These are phyloP conservation scores for Blastomyces percursus DNA, from an alignment of 2,329 filamentous ascomycete species.

Conservation along the genomic window DNA sequence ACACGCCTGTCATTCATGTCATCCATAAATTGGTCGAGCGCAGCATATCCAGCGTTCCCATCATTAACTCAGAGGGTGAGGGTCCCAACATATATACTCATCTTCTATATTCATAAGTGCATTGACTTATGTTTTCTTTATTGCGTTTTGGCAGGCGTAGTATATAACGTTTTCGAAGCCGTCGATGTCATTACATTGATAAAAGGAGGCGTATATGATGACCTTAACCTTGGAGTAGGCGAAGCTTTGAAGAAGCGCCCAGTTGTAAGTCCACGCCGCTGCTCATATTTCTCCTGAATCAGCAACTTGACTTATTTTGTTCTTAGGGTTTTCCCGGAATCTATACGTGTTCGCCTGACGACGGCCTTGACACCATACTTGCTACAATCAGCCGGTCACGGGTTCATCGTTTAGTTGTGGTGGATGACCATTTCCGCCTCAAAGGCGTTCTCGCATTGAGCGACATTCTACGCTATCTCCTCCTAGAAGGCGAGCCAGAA, in stretches of 20 bases:
- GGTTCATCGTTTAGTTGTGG: slow-evolving; percentile 83
- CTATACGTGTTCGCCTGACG: slow-evolving; percentile 86
- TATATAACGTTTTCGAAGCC: slow-evolving; percentile 95
- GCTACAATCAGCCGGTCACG: slow-evolving; percentile 92
- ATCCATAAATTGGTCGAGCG: slow-evolving; percentile 86
- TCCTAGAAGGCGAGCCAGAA: slow-evolving; percentile 65
- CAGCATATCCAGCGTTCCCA: slow-evolving; percentile 90
- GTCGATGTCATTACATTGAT: slow-evolving; percentile 96
- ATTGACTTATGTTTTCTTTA: neutral
- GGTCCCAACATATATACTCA: neutral
- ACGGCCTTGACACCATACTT: slow-evolving; percentile 89
- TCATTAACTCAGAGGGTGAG: slow-evolving; percentile 59
- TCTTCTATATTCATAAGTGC: neutral
- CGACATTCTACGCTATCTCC: slow-evolving; percentile 90
- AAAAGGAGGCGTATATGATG: slow-evolving; percentile 85
- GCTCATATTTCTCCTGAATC: neutral
- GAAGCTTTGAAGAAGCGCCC: slow-evolving; percentile 78
- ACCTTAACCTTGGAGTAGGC: slow-evolving; percentile 73
- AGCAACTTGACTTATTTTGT: neutral
- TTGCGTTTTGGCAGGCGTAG: slow-evolving; percentile 41
- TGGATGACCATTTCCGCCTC: slow-evolving; percentile 78
- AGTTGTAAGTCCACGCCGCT: slow-evolving; percentile 43
- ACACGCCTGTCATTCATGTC: slow-evolving; percentile 82
- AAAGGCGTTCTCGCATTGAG: slow-evolving; percentile 87
- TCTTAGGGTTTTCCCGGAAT: slow-evolving; percentile 79